Evolutionary conservation across 1,139 yeast genomes (phyloP), one percentile per base, ranked within the genome.

Genomic region (Yamadazyma siamensis): DNA sequence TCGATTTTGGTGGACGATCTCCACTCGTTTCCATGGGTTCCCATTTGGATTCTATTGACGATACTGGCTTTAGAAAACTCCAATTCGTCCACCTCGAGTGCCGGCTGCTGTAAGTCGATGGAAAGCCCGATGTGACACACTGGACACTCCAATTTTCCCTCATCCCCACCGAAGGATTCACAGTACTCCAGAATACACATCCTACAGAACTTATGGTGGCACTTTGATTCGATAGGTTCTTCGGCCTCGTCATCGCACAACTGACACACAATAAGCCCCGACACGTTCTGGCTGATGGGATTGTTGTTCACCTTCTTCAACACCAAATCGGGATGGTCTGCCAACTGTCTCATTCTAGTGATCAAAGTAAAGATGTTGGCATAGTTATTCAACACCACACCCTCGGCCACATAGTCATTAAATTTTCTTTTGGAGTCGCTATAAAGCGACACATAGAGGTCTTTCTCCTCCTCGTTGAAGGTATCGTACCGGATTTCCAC

Each of bases 171-270:
- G 53, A 73, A 89, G 30, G 94, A 80, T 41, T 88, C 96, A 29
- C 83, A 76, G 49, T 91, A 91, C 53, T 94, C 98, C 42, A 73
- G 78, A 35, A 91, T 77, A 54, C 99, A 91, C 68, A 91, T 69
- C 23, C 99, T 73, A 53, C 99, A 91, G 52, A 91, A 91, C 35
- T 76, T 75, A 50, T 91, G 99, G 46, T 85, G 96, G 52, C 98
- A 91, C 52, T 82, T 84, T 2, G 96, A 84, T 53, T 85, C 89
- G 29, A 94, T 87, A 0, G 98, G 95, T 40, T 91, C 98, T 55
- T 91, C 97, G 0, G 98, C 96, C 56, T 88, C 96, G 51, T 94
- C 98, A 45, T 89, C 97, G 59, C 99, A 94, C 16, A 91, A 56
- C 44, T 86, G 94, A 53, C 98, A 91, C 27, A 94, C 82, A 16